These are phyloP conservation scores for Bacidia rubella DNA, from an alignment of 495 filamentous ascomycete species.

Conservation along the genomic window DNA sequence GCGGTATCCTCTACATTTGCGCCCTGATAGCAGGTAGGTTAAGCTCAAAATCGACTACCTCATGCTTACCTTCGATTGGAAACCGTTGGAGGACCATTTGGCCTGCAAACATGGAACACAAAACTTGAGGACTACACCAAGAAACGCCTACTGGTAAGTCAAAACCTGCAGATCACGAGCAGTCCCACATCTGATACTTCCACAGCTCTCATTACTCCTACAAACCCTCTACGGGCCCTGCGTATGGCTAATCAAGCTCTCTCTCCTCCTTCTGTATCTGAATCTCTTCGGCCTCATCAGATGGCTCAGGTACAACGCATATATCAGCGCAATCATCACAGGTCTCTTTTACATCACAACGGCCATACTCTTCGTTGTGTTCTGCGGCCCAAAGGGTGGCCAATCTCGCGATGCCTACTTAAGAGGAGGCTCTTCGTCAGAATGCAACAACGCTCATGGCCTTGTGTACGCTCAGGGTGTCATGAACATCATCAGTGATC, in stretches of 20 bases:
- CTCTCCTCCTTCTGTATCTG: conserved; percentile 11
- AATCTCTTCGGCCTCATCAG: conserved; percentile 10
- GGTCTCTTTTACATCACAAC: conserved; percentile 7
- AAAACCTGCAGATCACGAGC: neutral
- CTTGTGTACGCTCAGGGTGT: conserved; percentile 5
- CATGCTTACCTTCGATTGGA: neutral
- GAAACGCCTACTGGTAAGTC: neutral
- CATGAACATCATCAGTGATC: conserved; percentile 13
- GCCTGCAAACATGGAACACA: conserved; percentile 1
- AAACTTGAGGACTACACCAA: neutral
- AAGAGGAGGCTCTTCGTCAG: conserved; percentile 1
- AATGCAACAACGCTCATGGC: neutral
- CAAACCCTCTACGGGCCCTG: conserved; percentile 7
- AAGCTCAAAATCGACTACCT: neutral
- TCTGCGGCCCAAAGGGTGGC: conserved; percentile 2
- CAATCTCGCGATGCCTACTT: conserved; percentile 9
- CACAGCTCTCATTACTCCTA: conserved; percentile 7
- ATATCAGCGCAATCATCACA: conserved; percentile 5
- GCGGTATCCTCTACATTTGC: neutral
- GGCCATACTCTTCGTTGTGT: neutral
- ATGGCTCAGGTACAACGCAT: conserved; percentile 11
- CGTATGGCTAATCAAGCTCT: conserved; percentile 14
- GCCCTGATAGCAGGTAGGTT: neutral
- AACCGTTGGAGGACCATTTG: neutral
- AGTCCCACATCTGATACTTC: neutral